Evolutionary conservation across 2,329 filamentous ascomycete species (phyloP), one percentile per base, ranked within the genome.

Genomic region (Onygenales sp.): DNA sequence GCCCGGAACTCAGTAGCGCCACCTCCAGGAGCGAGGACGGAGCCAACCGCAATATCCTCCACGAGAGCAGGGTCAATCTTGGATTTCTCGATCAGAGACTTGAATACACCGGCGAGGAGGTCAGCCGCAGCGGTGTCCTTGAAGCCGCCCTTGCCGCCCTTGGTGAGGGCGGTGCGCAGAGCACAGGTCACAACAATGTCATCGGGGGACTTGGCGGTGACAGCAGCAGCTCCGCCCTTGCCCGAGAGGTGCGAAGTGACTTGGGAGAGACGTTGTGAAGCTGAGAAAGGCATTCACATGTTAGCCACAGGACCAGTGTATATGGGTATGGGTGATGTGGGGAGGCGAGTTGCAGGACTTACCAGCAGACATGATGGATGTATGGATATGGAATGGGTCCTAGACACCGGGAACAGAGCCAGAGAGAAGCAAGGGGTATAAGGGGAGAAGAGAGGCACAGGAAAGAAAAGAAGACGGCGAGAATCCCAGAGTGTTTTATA

Each of bases 1-100:
- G 90, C 93, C 60, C 93, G 86, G 84, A 95, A 96, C 76, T 97
- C 93, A 46, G 93, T 97, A 21, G 93, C 93, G 61, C 92, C 93
- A 62, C 90, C 93, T 57, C 93, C 93, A 36, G 92, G 92, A 14
- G 92, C 84, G 48, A 98, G 84, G 33, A 98, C 93, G 53, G 85
- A 86, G 60, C 93, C 93, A 55, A 97, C 91, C 51, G 86, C 86
- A 60, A 98, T 86, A 68, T 98, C 93, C 72, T 97, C 89, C 48
- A 98, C 89, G 38, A 93, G 79, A 39, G 76, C 76, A 21, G 93
- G 91, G 73, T 96, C 87, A 72, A 97, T 94, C 60, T 84, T 84
- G 61, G 91, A 96, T 63, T 89, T 87, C 54, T 87, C 78, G 67
- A 97, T 79, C 59, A 97, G 76, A 55, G 84, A 84, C 73, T 84